Evolutionary conservation across 805 yeast species (phyloP), one percentile per base, ranked within the genome.

Genomic region (Pichia thaimueangensis): DNA sequence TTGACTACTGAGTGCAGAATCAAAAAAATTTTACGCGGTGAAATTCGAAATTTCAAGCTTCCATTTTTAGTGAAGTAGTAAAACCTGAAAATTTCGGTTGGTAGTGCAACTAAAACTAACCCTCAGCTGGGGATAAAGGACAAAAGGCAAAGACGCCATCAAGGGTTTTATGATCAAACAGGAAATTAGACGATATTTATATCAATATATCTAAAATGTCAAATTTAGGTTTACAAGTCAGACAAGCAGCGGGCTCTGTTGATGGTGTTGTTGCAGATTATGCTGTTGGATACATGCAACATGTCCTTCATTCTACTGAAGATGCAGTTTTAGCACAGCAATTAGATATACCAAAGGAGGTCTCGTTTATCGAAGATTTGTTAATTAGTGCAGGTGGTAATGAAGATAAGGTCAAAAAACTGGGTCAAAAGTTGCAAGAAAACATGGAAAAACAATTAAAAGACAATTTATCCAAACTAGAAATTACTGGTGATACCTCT

Each of bases 201-300:
- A n/a, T n/a, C n/a, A n/a, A n/a, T n/a, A n/a, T n/a, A n/a, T 4
- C 4, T 5, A 35, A 3, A 24, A 64, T 64, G 68, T 60, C 68
- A 13, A 63, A 57, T 42, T 45, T 60, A 25, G 65, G 65, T 19
- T 48, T 60, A 20, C 87, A 83, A 58, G 79, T 89, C 7, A 82
- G 96, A 47, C 86, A 82, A 60, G 91, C 96, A 0, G 93, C 81
- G 4, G 89, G 95, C 3, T 70, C 83, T 0, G 73, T 93, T 35
- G 98, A 93, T 56, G 81, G 89, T 1, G 78, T 88, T 10, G 95
- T 93, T 16, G 73, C 82, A 1, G 93, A 88, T 48, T 93, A 93
- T 59, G 94, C 95, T 4, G 82, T 82, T 30, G 98, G 98, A 1
- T 93, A 89, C 55, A 82, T 87, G 42, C 81, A 82, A 45, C 89